Evolutionary conservation across 441 rosid genomes (phyloP), one percentile per base, ranked within the genome.

Genomic region (Jatropha multifida): DNA sequence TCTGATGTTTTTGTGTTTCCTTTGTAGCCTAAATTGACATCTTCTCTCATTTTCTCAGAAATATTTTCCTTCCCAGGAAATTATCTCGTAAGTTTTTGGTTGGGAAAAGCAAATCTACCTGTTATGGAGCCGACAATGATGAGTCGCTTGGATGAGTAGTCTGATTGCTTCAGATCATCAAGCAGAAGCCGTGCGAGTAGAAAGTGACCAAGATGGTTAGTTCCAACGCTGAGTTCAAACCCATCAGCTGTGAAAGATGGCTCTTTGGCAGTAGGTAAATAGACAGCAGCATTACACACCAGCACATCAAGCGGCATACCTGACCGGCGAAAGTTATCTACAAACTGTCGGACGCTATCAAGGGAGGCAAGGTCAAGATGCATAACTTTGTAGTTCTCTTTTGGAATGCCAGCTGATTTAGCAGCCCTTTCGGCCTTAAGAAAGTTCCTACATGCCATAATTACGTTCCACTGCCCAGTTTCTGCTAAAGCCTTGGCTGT

Each of bases 41-140:
- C 32, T 37, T 46, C 72, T 52, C 3, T 40, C 9, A 0, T 48
- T 37, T 40, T 7, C 60, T 58, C 44, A 26, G 46, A 69, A 69
- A 51, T 37, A 52, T 37, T 52, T 69, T 37, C 62, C 7, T 17
- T 26, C 13, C 13, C 0, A 7, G 41, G 41, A 18, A 11, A 65
- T 32, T 38, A 20, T 17, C 23, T 37, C 32, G 11, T 0, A 20
- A 56, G 37, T 61, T 7, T 61, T 27, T n/a, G 65, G 65, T 49
- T 26, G 32, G 26, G 15, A 14, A 23, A 40, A 54, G 38, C 13
- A 79, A 44, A 27, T 64, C 3, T 78, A 94, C 97, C 97, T 85
- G 97, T 94, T 60, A 92, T 92, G 26, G 97, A 94, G 72, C 98
- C 98, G 11, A 94, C 97, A 38, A 94, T 92, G 81, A 91, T 94